phyloP scores from a whole-genome alignment of 2,329 filamentous ascomycete genomes.

The Colletotrichum phormii region DNA sequence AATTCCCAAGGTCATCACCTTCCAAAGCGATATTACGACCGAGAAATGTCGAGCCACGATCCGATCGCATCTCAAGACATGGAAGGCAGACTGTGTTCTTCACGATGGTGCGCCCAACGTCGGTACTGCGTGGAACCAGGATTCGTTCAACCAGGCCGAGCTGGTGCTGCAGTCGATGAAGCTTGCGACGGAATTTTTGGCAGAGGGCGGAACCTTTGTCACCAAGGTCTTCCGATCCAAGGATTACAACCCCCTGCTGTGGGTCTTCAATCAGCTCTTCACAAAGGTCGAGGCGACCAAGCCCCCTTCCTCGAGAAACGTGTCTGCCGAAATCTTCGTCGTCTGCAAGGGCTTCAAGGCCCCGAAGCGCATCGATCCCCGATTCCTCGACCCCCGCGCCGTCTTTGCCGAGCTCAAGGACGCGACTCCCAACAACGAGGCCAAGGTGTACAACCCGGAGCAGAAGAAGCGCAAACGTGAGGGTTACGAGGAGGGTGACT shows the following conservation, averaged over 20 bases:
- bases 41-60: constrained; percentile 95
- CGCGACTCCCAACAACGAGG: constrained; percentile 92
- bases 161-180: constrained; percentile 91
- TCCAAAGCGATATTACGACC: constrained; percentile 98
- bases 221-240: constrained; percentile 98
- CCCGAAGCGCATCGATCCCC: constrained; percentile 91
- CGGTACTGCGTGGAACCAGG: constrained; percentile 97
- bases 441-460: constrained; percentile 97
- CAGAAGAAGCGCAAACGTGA: constrained; percentile 97
- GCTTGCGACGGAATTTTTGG: constrained; percentile 91
- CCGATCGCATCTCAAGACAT: constrained; percentile 89
- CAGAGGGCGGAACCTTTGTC: constrained; percentile 91
- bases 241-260: constrained; percentile 94
- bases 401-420: constrained; percentile 94
- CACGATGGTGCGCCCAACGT: constrained; percentile 99
- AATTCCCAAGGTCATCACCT: constrained; percentile 92
- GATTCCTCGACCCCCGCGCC: constrained; percentile 87
- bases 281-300: constrained; percentile 96
- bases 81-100: constrained; percentile 95
- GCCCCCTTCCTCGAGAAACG: constrained; percentile 93
- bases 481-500: constrained; percentile 97
- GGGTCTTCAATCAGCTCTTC: constrained; percentile 98
- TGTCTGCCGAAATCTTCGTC: constrained; percentile 98
- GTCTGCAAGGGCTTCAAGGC: constrained; percentile 96
- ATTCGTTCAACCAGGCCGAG: constrained; percentile 98